phyloP scores from a whole-genome alignment of 345 rosid genomes.

The Hirschfeldia incana region DNA sequence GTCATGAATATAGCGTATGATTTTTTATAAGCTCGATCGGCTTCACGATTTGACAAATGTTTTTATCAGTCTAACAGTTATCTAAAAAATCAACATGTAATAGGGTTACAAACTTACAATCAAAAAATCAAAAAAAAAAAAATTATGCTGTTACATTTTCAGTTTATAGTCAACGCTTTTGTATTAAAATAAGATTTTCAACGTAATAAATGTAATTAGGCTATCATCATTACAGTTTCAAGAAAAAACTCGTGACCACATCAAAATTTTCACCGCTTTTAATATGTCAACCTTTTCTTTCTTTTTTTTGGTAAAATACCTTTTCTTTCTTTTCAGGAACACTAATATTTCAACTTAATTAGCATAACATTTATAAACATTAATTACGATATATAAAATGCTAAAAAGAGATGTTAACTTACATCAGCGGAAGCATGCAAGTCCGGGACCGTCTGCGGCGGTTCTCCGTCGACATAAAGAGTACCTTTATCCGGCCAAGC shows the following conservation, averaged over 20 bases:
- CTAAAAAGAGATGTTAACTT: slow-evolving; percentile 39
- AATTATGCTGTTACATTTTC: not conserved
- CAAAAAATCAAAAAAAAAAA: no score
- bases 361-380: not conserved
- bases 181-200: not conserved
- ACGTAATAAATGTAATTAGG: not conserved
- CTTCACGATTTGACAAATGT: not conserved
- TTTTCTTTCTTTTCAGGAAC: no score
- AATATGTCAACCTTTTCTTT: no score
- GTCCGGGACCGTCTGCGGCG: slow-evolving; percentile 81
- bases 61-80: no score
- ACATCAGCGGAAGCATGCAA: slow-evolving; percentile 42
- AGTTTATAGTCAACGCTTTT: not conserved
- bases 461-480: slow-evolving; percentile 54
- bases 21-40: not conserved
- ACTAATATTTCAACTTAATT: not conserved
- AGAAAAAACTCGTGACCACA: slow-evolving; percentile 19
- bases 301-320: no score
- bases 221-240: not conserved
- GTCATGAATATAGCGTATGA: not conserved
- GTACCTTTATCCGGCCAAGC: slow-evolving; percentile 88
- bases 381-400: not conserved
- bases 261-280: not conserved
- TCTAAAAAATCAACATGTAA: not conserved
- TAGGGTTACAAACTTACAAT: not conserved